Conservation (phyloP, 768 basidiomycete species). For the Hygrocybe coccinea region DNA sequence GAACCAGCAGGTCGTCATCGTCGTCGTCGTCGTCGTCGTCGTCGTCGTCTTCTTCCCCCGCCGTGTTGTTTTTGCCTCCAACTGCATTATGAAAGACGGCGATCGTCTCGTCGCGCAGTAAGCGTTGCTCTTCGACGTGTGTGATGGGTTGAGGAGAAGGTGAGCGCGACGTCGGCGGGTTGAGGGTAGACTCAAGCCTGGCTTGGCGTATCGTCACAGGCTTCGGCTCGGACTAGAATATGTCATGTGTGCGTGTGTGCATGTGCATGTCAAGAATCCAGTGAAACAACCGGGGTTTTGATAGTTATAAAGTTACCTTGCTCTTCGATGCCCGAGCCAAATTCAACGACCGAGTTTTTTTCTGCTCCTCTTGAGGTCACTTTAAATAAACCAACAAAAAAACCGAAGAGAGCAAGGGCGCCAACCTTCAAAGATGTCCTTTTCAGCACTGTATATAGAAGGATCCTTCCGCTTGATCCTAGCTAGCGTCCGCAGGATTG, state of each 20-base stretch:
- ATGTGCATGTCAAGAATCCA: neutral
- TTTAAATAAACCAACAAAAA: neutral
- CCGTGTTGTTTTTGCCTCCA: constrained; percentile 27
- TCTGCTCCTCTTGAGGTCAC: constrained; percentile 56
- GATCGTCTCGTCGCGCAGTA: constrained; percentile 76
- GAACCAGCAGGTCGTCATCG: constrained; percentile 65
- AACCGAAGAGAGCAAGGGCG: neutral
- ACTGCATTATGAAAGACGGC: constrained; percentile 65
- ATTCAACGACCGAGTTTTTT: constrained; percentile 38
- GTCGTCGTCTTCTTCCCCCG: constrained; percentile 43
- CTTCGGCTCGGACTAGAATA: constrained; percentile 59
- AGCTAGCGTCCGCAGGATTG: constrained; percentile 86
- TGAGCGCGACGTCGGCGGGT: constrained; percentile 45
- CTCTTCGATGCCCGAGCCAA: constrained; percentile 36
- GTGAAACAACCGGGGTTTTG: neutral
- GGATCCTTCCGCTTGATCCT: constrained; percentile 81
- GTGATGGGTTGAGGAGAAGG: constrained; percentile 58
- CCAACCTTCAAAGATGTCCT: constrained; percentile 77
- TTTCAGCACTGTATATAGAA: constrained; percentile 68
- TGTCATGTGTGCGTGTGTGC: too few relatives aligned
- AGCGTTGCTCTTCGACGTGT: constrained; percentile 72
- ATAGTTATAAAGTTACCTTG: constrained; percentile 39
- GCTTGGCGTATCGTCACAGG: constrained; percentile 73
- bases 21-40: constrained; percentile 60
- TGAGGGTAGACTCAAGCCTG: constrained; percentile 58